phyloP scores from a whole-genome alignment of 2,329 filamentous ascomycete species.

The Trichoderma sp. region DNA sequence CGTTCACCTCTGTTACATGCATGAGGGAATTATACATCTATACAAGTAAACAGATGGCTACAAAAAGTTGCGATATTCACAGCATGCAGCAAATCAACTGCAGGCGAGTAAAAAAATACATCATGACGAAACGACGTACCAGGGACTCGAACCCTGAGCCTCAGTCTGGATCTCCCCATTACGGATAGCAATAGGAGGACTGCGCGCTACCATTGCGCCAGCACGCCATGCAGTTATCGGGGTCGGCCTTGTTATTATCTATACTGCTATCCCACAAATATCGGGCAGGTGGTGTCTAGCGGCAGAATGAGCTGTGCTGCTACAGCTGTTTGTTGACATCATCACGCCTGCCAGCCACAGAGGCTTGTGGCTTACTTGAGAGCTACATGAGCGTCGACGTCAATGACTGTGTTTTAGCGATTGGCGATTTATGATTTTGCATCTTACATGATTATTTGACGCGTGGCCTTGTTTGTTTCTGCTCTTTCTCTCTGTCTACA shows the following conservation, averaged over 20 bases:
- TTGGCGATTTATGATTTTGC: neutral
- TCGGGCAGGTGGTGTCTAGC: constrained; percentile 12
- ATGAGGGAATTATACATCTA: too few relatives aligned
- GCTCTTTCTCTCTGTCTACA: neutral
- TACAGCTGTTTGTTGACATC: constrained; percentile 12
- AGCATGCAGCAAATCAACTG: neutral
- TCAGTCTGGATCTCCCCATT: constrained; percentile 27
- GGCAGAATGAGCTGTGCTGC: neutral
- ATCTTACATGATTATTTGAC: neutral
- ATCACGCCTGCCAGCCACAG: constrained; percentile 7
- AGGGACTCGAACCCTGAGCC: constrained; percentile 31
- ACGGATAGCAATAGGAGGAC: constrained; percentile 29
- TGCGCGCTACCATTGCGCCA: constrained; percentile 31
- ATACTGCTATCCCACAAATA: neutral
- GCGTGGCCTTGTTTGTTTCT: neutral
- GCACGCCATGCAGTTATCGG: constrained; percentile 29
- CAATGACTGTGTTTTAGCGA: neutral
- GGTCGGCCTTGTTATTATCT: neutral
- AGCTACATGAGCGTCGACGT: neutral
- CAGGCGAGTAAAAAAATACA: neutral
- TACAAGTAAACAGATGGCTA: neutral
- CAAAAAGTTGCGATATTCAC: too few relatives aligned
- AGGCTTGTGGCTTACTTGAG: neutral
- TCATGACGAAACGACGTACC: constrained; percentile 25
- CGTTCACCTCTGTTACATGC: neutral